phyloP scores from a whole-genome alignment of 2,329 filamentous ascomycete species.

The Periconia sp. region DNA sequence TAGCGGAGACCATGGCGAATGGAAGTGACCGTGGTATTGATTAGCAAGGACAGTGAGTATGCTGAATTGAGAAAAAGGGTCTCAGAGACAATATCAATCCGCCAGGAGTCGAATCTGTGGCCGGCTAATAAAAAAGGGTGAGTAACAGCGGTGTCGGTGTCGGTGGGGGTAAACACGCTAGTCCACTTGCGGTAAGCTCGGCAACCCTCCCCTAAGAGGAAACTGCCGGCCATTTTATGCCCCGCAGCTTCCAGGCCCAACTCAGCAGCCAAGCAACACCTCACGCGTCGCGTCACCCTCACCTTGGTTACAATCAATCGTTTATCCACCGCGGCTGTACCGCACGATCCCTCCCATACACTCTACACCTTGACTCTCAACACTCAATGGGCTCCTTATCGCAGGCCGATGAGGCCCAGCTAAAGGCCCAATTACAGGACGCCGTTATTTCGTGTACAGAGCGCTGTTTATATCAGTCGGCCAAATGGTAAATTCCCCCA shows the following conservation, averaged over 20 bases:
- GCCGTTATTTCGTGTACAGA: slow-evolving; percentile 91
- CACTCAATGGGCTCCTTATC: slow-evolving; percentile 37
- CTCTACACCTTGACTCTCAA: background rate
- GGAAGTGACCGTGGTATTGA: background rate
- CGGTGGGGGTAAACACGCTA: no score
- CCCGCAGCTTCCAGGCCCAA: background rate
- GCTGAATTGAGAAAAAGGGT: background rate
- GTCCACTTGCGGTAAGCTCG: no score
- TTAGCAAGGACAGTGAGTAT: background rate
- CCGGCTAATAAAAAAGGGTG: no score
- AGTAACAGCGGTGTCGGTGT: no score
- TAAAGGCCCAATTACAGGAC: slow-evolving; percentile 76
- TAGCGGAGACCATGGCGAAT: slow-evolving; percentile 56
- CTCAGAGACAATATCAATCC: no score
- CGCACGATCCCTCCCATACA: background rate
- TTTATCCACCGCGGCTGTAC: background rate
- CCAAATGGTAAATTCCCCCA: slow-evolving; percentile 73
- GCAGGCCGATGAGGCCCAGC: slow-evolving; percentile 54
- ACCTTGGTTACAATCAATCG: background rate
- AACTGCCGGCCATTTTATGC: background rate
- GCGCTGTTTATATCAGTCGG: slow-evolving; percentile 90
- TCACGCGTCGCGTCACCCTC: slow-evolving; percentile 12
- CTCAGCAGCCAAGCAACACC: slow-evolving; percentile 22
- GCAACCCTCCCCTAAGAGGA: background rate
- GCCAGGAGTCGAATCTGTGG: no score